A percentile compares a stretch with the other conserved stretches of the same genome.
Conservation (phyloP, 306 rosid species). For the Betula pendula region DNA sequence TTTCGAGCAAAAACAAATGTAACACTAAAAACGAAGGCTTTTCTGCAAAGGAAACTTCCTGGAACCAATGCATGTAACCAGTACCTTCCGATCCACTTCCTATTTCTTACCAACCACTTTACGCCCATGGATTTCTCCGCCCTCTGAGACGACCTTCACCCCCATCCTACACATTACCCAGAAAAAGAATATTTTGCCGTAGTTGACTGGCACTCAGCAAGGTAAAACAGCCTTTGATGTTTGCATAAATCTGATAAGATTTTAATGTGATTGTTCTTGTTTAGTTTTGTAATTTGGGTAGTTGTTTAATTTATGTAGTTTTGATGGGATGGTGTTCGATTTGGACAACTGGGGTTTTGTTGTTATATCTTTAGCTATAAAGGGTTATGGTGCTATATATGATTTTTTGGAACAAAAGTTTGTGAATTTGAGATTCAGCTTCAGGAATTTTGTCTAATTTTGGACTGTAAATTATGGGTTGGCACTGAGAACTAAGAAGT, state of each 20-base stretch:
- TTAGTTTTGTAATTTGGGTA: background rate
- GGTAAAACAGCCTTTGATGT: background rate
- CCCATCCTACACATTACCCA: background rate
- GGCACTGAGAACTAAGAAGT: background rate
- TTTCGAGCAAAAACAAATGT: background rate
- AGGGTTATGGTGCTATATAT: background rate
- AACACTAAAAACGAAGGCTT: background rate
- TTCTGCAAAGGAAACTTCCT: conserved; percentile 9
- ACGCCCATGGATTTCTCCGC: background rate
- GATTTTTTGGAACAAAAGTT: background rate
- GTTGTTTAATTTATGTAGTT: too few relatives aligned
- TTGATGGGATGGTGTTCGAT: too few relatives aligned
- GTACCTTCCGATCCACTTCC: too few relatives aligned
- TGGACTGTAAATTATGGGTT: background rate
- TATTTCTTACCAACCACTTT: too few relatives aligned
- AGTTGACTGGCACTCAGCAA: background rate
- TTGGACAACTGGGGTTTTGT: background rate
- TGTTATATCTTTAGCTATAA: background rate
- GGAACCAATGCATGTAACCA: conserved; percentile 1
- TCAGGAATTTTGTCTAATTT: background rate
- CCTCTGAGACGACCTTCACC: background rate
- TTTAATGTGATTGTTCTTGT: background rate
- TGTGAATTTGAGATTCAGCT: background rate
- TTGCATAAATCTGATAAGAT: background rate
- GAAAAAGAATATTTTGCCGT: background rate